Percentiles rank a stretch among this genome's conserved stretches.
phyloP scores from a whole-genome alignment of 2,329 filamentous ascomycete species.

The Botryotinia convoluta region DNA sequence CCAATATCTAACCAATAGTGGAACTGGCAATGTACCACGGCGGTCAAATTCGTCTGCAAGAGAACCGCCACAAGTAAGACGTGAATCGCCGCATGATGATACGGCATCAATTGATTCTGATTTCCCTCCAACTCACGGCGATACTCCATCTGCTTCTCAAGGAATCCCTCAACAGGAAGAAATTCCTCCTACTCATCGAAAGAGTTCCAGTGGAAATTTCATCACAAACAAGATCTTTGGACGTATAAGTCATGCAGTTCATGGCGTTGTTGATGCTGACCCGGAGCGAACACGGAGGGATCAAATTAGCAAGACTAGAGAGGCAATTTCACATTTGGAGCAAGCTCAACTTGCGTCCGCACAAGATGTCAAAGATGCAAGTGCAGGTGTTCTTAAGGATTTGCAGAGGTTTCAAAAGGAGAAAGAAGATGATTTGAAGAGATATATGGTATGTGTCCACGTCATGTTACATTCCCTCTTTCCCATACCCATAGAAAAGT shows the following conservation, averaged over 20 bases:
- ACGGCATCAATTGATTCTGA: slow-evolving; percentile 93
- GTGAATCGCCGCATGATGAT: slow-evolving; percentile 66
- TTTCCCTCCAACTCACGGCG: slow-evolving; percentile 85
- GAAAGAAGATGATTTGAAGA: slow-evolving; percentile 89
- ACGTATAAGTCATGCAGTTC: slow-evolving; percentile 89
- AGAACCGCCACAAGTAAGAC: slow-evolving; percentile 46
- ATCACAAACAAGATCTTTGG: slow-evolving; percentile 94
- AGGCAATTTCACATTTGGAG: slow-evolving; percentile 81
- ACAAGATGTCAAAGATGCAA: slow-evolving; percentile 91
- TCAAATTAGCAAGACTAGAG: slow-evolving; percentile 91
- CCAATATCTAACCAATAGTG: slow-evolving; percentile 78
- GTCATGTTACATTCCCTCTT: neutral
- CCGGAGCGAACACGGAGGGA: slow-evolving; percentile 90
- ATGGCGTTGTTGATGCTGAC: slow-evolving; percentile 94
- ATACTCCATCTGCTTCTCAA: slow-evolving; percentile 72
- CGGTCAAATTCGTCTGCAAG: slow-evolving; percentile 62
- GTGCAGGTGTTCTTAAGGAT: slow-evolving; percentile 81
- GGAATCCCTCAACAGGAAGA: slow-evolving; percentile 57
- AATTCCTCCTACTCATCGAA: slow-evolving; percentile 62
- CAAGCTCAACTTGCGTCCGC: slow-evolving; percentile 86
- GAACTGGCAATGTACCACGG: slow-evolving; percentile 59
- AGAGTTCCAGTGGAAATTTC: slow-evolving; percentile 81
- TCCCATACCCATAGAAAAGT: neutral
- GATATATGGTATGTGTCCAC: slow-evolving; percentile 80
- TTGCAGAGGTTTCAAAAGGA: slow-evolving; percentile 89